Conservation (phyloP, 176 grass and related monocot genomes). For the Cocos nucifera region DNA sequence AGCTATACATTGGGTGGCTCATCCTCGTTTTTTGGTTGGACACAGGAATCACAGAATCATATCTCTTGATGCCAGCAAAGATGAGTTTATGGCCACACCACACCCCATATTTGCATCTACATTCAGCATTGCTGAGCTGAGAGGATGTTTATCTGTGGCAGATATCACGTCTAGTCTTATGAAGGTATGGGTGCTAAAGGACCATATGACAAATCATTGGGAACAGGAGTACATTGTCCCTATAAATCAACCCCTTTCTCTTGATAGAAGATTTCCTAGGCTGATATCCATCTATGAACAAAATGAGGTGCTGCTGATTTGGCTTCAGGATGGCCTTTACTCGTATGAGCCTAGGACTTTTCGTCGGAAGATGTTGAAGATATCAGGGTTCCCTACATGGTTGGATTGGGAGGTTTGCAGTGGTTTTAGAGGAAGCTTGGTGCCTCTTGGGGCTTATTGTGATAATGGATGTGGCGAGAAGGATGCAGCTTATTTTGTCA, state of each 20-base stretch:
- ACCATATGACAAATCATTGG: neutral
- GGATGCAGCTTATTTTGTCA: neutral
- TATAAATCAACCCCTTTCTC: neutral
- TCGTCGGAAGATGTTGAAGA: neutral
- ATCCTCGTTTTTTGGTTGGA: neutral
- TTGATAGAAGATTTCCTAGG: neutral
- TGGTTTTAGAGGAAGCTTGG: constrained; percentile 1
- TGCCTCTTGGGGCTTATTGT: neutral
- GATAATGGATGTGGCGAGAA: neutral
- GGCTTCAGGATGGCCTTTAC: constrained; percentile 4
- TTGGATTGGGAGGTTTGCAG: constrained; percentile 7
- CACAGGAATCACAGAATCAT: neutral
- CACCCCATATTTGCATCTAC: neutral
- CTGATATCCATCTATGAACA: constrained; percentile 7
- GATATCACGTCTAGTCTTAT: neutral
- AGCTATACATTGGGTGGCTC: neutral
- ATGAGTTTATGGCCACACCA: neutral
- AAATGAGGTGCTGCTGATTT: constrained; percentile 4
- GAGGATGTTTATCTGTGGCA: constrained; percentile 2
- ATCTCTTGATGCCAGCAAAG: neutral
- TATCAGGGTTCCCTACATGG: constrained; percentile 6
- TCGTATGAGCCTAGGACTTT: neutral
- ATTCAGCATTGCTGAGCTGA: neutral
- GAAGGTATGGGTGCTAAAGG: constrained; percentile 4
- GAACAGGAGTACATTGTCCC: constrained; percentile 2